phyloP scores from a whole-genome alignment of 768 basidiomycete genomes.

The Lanmaoa rubissima region DNA sequence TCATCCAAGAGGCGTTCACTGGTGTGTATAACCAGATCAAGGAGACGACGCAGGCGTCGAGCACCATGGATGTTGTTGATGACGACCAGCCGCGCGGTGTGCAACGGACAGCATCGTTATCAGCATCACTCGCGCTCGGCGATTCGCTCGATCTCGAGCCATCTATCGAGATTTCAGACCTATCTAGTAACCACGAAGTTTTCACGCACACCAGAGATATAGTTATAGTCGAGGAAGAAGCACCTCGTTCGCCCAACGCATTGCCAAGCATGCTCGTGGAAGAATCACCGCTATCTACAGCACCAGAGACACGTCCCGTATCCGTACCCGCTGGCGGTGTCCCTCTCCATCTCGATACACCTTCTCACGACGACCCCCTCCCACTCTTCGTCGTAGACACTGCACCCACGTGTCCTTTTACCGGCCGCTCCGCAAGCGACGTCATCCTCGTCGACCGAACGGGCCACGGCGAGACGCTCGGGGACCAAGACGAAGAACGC shows the following conservation, averaged over 20 bases:
- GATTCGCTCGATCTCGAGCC: slow-evolving; percentile 6
- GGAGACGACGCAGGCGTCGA: background rate
- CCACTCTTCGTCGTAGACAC: slow-evolving; percentile 42
- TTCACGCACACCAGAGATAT: background rate
- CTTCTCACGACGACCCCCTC: background rate
- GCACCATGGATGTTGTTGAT: slow-evolving; percentile 2
- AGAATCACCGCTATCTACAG: background rate
- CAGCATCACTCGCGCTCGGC: background rate
- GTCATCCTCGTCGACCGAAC: slow-evolving; percentile 23
- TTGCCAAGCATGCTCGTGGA: background rate
- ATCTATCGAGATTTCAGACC: slow-evolving; percentile 9
- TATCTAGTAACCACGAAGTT: background rate
- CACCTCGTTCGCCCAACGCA: too few relatives aligned
- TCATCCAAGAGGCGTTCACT: slow-evolving; percentile 36
- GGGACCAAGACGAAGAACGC: slow-evolving; percentile 41
- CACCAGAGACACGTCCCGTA: background rate
- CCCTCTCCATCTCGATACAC: background rate
- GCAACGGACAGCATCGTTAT: background rate
- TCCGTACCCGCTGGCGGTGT: background rate
- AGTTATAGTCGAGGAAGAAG: background rate
- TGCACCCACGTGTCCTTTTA: slow-evolving; percentile 20
- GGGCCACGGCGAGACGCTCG: slow-evolving; percentile 14
- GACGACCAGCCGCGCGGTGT: background rate
- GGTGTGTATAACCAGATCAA: slow-evolving; percentile 34
- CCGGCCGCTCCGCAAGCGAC: slow-evolving; percentile 16